Percentiles rank a stretch among this genome's conserved stretches.
Conservation (phyloP, 495 filamentous ascomycete species). For the Massariosphaeria phaeospora region DNA sequence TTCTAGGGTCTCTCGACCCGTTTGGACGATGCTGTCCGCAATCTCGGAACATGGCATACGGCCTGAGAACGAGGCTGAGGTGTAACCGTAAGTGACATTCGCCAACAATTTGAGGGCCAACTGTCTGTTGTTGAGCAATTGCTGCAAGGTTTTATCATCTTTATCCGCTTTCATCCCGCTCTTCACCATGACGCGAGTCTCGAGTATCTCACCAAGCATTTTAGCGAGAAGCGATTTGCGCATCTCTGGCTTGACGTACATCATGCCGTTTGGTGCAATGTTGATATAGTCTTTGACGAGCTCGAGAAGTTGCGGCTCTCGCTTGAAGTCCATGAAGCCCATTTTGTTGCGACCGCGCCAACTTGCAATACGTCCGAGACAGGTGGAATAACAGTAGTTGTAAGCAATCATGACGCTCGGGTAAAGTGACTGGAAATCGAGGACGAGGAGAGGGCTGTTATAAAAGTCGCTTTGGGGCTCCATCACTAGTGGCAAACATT, state of each 20-base stretch:
- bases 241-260: slow-evolving; percentile 81
- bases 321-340: slow-evolving; percentile 80
- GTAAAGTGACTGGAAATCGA: slow-evolving; percentile 96
- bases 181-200: slow-evolving; percentile 98
- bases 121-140: slow-evolving; percentile 88
- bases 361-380: slow-evolving; percentile 72
- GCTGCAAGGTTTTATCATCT: slow-evolving; percentile 79
- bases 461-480: slow-evolving; percentile 96
- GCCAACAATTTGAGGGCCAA: slow-evolving; percentile 94
- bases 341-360: slow-evolving; percentile 94
- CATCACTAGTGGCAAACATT: slow-evolving; percentile 95
- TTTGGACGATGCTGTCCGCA: slow-evolving; percentile 96
- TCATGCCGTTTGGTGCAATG: slow-evolving; percentile 92
- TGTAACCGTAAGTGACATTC: slow-evolving; percentile 97
- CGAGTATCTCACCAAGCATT: slow-evolving; percentile 93
- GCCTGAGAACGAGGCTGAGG: slow-evolving; percentile 90
- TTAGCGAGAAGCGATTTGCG: slow-evolving; percentile 89
- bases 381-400: slow-evolving; percentile 99
- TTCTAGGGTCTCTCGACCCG: slow-evolving; percentile 88
- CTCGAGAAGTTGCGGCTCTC: slow-evolving; percentile 67
- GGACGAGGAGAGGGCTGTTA: slow-evolving; percentile 77
- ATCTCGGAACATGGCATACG: slow-evolving; percentile 98
- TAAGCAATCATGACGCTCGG: slow-evolving; percentile 99
- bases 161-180: slow-evolving; percentile 93
- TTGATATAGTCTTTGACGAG: slow-evolving; percentile 84